Evolutionary conservation across 2,329 filamentous ascomycete genomes (phyloP), one percentile per base, ranked within the genome.

Genomic region (Sarocladiaceae sp.): DNA sequence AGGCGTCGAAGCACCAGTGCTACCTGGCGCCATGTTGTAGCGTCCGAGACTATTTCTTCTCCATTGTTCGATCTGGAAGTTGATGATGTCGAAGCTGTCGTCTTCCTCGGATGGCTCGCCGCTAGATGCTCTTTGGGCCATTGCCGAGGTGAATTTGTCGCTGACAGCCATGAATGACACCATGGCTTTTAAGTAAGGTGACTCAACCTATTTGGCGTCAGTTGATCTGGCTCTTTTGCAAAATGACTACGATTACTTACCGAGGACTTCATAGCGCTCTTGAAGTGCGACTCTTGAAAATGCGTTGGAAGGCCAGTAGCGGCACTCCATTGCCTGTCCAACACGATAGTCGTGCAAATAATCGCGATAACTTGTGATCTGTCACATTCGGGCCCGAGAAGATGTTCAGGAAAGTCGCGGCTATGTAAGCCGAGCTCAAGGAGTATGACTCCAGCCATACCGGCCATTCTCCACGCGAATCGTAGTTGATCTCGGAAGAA

Each of bases 31-130:
- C 25, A 50, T 15, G n/a, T 35, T 31, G 15, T 53, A 35, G 15
- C 26, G 18, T 28, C 55, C 60, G 2, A 64, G 55, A 1, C 58
- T 58, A 3, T 56, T 59, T 22, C 59, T 63, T 2, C 59, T 51
- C 62, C 62, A 64, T 25, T 62, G 60, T 11, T 61, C 59, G 4
- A 65, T 57, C 18, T 65, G 63, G 8, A 65, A 64, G 6, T 57
- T 63, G 56, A 64, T 57, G 4, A 65, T 8, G 8, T 65, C 63
- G n/a, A 62, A 61, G 0, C 57, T 56, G 13, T 60, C 63, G 3
- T 63, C 56, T 8, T 65, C 61, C 0, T 58, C 55, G 4, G 62
- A 60, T 0, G 29, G 55, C 29, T 56, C 53, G 12, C 50, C 54
- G 2, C 42, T 53, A 3, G 55, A 53, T 2, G 53, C 56, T 11